These are phyloP conservation scores for Globisporangium paroecandrum DNA, from an alignment of 352 stramenopile species.

Conservation along the genomic window DNA sequence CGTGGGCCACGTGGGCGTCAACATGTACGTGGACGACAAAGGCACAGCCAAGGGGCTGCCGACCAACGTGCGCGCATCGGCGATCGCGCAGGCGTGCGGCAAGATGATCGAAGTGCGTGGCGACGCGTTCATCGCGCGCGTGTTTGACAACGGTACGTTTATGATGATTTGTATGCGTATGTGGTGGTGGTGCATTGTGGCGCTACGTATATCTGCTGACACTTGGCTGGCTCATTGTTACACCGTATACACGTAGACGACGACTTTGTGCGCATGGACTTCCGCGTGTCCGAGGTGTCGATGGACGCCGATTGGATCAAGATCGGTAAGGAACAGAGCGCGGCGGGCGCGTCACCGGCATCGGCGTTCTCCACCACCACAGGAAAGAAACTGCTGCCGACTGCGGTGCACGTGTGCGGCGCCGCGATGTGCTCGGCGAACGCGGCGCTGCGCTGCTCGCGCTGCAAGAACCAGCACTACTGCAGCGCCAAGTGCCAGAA, in stretches of 20 bases:
- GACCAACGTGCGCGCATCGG: conserved; percentile 73
- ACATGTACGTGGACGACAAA: conserved; percentile 91
- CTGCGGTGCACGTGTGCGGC: conserved; percentile 53
- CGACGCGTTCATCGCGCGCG: conserved; percentile 83
- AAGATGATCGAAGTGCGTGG: conserved; percentile 83
- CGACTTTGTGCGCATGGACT: conserved; percentile 81
- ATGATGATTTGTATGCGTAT: conserved; percentile 2
- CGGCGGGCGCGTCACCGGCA: conserved; percentile 24
- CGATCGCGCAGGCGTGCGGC: conserved; percentile 77
- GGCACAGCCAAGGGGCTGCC: conserved; percentile 80
- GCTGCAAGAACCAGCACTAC: conserved; percentile 84
- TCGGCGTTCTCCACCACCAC: conserved; percentile 26
- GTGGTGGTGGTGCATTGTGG: neutral
- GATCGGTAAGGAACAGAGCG: conserved; percentile 48
- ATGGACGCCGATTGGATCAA: conserved; percentile 69
- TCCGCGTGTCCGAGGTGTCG: conserved; percentile 63
- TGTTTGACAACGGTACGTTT: conserved; percentile 81
- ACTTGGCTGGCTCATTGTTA: neutral
- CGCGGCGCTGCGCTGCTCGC: conserved; percentile 69
- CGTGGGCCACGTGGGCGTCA: conserved; percentile 70
- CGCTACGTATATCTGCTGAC: neutral
- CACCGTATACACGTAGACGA: conserved; percentile 42
- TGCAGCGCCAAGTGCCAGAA: conserved; percentile 83
- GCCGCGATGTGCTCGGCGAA: conserved; percentile 68
- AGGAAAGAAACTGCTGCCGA: conserved; percentile 24